Conservation (phyloP, 202 grass and related monocot genomes). For the Tripidium arundinaceum region DNA sequence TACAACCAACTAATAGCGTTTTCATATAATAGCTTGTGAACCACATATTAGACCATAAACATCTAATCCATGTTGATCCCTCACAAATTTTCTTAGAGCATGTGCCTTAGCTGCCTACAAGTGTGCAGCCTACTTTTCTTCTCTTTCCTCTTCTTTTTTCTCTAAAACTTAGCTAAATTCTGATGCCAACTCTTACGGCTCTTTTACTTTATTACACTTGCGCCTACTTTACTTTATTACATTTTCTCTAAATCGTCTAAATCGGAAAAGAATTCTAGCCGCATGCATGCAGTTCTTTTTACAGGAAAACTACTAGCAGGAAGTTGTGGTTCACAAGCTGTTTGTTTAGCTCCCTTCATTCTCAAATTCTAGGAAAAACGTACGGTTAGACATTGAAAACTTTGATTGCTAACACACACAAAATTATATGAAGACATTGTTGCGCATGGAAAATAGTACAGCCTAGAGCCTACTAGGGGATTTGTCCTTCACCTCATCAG, state of each 20-base stretch:
- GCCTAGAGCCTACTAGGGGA: not conserved
- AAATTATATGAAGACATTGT: too few relatives aligned
- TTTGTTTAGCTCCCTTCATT: not conserved
- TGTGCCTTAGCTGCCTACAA: not conserved
- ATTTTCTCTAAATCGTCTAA: not conserved
- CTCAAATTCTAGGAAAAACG: not conserved
- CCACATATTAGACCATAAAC: too few relatives aligned
- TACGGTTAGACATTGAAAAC: not conserved
- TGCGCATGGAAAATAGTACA: not conserved
- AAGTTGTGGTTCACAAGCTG: not conserved
- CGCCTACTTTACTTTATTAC: not conserved
- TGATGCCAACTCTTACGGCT: not conserved
- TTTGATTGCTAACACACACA: too few relatives aligned
- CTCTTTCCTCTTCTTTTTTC: not conserved
- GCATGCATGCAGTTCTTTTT: not conserved
- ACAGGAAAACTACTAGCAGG: not conserved
- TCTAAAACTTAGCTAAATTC: not conserved
- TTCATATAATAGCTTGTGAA: too few relatives aligned
- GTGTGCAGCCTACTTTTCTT: not conserved
- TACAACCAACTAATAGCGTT: too few relatives aligned
- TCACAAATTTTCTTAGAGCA: too few relatives aligned
- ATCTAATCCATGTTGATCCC: too few relatives aligned
- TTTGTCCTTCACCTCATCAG: not conserved
- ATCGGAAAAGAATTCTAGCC: not conserved
- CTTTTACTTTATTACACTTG: not conserved